Base-by-base conservation (phyloP, 169 alveolate genomes). In the Cryptosporidium meleagridis region DNA sequence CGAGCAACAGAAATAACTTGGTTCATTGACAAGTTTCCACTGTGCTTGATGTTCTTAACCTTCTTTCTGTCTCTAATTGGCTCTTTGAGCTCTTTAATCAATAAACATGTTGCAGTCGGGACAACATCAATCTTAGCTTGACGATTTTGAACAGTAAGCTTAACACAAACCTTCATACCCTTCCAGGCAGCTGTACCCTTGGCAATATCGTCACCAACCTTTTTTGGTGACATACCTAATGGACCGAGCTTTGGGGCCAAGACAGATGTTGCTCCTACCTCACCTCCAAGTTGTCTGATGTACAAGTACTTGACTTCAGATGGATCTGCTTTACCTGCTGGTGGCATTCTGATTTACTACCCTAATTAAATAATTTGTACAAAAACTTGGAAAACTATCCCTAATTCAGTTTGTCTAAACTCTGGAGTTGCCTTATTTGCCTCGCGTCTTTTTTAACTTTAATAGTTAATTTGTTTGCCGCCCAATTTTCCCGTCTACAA, bases 221-320 rank as follows among this genome's bases (percentile, higher is more conserved):
- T 98, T 92, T 97, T 96, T 69, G 99, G 98, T 69, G 97, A 95
- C 95, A 96, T 91, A 91, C 99, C 99, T 59, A 97, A 95, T 39
- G 99, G 99, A 86, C 99, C 99, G 75, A 97, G 95, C 93, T 98
- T 98, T 8, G 99, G 99, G 51, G 99, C 99, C 41, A 98, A 96
- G 70, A 97, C 99, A 39, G 99, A 97, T 37, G 99, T 96, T 53
- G 99, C 98, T 55, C 98, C 99, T 48, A 96, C 97, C 92, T 97
- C 99, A 26, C 99, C 99, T 75, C 99, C 99, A 41, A 96, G 96
- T 91, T 96, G 98, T 91, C 99, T 97, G 92, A 98, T 93, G 95
- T 95, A 96, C 85, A 98, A 87, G 72, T 75, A 70, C 70, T 89
- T 91, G 52, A 91, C 89, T 71, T 91, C 93, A 70, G 91, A 71